These are phyloP conservation scores for Pseudozyma hubeiensis DNA, from an alignment of 1,284 basidiomycete genomes.

Conservation along the genomic window DNA sequence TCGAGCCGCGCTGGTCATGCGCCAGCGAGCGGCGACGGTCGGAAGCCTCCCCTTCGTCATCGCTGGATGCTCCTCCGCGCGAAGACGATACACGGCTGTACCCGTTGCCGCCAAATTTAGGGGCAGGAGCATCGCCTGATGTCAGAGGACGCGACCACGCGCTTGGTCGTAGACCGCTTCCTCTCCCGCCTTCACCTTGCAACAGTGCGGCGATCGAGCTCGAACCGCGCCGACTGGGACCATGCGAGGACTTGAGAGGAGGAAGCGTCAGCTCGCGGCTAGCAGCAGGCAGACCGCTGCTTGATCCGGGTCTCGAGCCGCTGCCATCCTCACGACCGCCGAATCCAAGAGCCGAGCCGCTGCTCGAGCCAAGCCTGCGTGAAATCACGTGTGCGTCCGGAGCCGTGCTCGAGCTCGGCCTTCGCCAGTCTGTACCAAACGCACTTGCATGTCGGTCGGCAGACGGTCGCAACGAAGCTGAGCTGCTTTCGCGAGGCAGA, in stretches of 20 bases:
- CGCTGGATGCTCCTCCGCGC: constrained; percentile 22
- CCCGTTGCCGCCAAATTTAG: constrained; percentile 23
- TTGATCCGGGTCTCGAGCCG: constrained; percentile 35
- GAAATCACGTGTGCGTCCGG: constrained; percentile 47
- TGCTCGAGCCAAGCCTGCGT: constrained; percentile 33
- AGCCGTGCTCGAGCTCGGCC: constrained; percentile 45
- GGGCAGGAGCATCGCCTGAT: constrained; percentile 32
- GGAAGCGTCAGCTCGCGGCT: constrained; percentile 29
- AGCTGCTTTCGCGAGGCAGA: constrained; percentile 40
- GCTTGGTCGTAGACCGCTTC: constrained; percentile 9
- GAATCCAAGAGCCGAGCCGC: constrained; percentile 18
- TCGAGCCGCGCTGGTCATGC: constrained; percentile 16
- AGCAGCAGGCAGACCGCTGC: constrained; percentile 10
- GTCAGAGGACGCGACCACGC: constrained; percentile 44
- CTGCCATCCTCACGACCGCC: constrained; percentile 26
- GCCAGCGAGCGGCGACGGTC: constrained; percentile 32
- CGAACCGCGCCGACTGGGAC: constrained; percentile 23
- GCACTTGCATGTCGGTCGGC: constrained; percentile 23
- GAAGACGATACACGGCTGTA: constrained; percentile 21
- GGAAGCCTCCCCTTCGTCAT: constrained; percentile 25
- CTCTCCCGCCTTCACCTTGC: constrained; percentile 15
- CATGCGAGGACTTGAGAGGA: constrained; percentile 27
- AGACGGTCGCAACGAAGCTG: constrained; percentile 20
- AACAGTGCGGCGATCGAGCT: constrained; percentile 24
- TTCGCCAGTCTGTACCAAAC: constrained; percentile 31